Conservation (phyloP, 345 rosid species). For the Populus davidiana region DNA sequence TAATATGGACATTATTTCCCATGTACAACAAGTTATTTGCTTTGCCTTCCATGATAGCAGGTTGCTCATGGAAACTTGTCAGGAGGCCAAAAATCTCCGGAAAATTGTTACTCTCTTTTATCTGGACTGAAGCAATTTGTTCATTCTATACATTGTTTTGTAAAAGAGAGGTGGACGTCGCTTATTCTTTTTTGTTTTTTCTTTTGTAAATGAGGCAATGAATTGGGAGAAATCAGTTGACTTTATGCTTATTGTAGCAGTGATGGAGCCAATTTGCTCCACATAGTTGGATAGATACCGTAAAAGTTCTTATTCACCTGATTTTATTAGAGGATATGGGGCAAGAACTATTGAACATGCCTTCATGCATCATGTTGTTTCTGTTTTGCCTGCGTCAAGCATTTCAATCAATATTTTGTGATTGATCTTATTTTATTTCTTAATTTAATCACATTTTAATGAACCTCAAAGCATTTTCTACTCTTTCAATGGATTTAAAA, state of each 20-base stretch:
- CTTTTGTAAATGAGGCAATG: conserved; percentile 21
- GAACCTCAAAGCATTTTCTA: too few relatives aligned
- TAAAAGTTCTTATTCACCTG: neutral
- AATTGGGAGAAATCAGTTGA: neutral
- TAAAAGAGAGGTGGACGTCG: conserved; percentile 1
- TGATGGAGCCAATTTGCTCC: conserved; percentile 26
- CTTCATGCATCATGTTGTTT: neutral
- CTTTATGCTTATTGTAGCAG: conserved; percentile 12
- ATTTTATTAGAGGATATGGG: neutral
- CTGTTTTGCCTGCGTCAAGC: neutral
- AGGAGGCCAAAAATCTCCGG: conserved; percentile 85
- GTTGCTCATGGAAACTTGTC: conserved; percentile 93
- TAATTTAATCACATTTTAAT: too few relatives aligned
- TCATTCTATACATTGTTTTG: conserved; percentile 13
- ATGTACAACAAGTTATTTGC: conserved; percentile 95
- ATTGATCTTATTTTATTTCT: too few relatives aligned
- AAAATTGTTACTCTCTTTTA: conserved; percentile 91
- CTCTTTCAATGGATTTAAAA: too few relatives aligned
- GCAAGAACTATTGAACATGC: neutral
- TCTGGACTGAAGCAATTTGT: conserved; percentile 56
- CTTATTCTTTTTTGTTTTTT: conserved; percentile 6
- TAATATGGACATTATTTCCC: conserved; percentile 91
- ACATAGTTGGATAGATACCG: neutral
- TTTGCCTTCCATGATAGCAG: conserved; percentile 95
- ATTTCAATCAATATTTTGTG: neutral